Percentiles rank a stretch among this genome's conserved stretches.
Conservation (phyloP, 2,329 filamentous ascomycete genomes). For the Aspergillus hortae region DNA sequence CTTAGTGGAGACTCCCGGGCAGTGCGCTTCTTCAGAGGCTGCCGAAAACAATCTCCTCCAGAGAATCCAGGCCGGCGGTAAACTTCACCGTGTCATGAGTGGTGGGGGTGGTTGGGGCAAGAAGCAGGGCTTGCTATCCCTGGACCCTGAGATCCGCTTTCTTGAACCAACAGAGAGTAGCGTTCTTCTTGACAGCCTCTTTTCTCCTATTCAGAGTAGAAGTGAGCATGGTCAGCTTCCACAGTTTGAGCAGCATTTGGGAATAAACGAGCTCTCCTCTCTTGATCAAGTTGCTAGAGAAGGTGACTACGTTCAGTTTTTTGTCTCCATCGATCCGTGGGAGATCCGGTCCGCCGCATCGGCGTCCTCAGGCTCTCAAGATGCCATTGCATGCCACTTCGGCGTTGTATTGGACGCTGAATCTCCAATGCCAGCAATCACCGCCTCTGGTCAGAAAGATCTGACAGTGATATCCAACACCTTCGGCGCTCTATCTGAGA, state of each 20-base stretch:
- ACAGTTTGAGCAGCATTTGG: constrained; percentile 18
- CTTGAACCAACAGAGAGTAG: constrained; percentile 12
- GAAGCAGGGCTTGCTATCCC: constrained; percentile 41
- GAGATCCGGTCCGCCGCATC: neutral
- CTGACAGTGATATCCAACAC: constrained; percentile 25
- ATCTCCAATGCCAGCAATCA: neutral
- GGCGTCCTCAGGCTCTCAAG: neutral
- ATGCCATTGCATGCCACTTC: constrained; percentile 25
- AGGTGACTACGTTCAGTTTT: constrained; percentile 42
- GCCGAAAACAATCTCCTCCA: constrained; percentile 21
- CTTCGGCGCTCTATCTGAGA: constrained; percentile 41
- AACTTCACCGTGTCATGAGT: constrained; percentile 41
- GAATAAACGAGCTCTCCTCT: constrained; percentile 31
- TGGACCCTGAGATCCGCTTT: constrained; percentile 39
- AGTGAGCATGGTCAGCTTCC: constrained; percentile 13
- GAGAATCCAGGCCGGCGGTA: constrained; percentile 31
- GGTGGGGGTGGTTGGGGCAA: constrained; percentile 46
- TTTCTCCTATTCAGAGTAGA: constrained; percentile 11
- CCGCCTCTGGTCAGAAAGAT: constrained; percentile 6
- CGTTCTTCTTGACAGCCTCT: constrained; percentile 22
- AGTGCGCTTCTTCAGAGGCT: constrained; percentile 8
- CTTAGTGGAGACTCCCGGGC: constrained; percentile 30
- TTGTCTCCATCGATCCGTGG: constrained; percentile 30
- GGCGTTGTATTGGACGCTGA: constrained; percentile 31
- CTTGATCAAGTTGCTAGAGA: constrained; percentile 37